Base-by-base conservation (phyloP, 139 green algal species). In the Volvox reticuliferus region DNA sequence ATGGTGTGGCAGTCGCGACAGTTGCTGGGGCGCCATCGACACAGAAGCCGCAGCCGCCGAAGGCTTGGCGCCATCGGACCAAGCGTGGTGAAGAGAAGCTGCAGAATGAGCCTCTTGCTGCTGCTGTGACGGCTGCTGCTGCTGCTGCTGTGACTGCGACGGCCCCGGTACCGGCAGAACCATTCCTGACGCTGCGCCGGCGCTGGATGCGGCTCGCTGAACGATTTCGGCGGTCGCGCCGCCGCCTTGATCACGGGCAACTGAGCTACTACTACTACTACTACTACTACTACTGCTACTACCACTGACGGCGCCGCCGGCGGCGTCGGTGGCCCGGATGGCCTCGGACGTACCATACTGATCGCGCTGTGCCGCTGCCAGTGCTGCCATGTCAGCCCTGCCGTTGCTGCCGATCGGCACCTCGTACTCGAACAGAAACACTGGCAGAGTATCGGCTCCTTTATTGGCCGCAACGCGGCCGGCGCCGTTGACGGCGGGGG, bases 371-470 rank as follows among this genome's bases (percentile, higher is more conserved):
- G 78, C 35, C 18, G 35, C 13, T 24, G 22, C 21, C 32, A 30
- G 33, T 22, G 33, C 32, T 16, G 63, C 82, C 61, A 62, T 76
- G 81, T 76, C 81, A 13, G 78, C 62, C 63, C 37, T 67, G 36
- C 78, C 78, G 78, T 33, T 24, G 67, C 68, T 5, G 67, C 37
- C 83, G 6, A 17, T 22, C 6, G 30, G 75, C 32, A 82, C 65
- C 73, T 93, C 91, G 44, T 92, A 93, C 26, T 93, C 91, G 77
- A 91, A 93, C n/a, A 93, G 75, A 76, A 93, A 93, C 28, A 83
- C 67, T 0, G 91, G 91, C 75, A 93, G 87, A 18, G 71, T 69
- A 65, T 83, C 79, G 62, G 33, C 79, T 1, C 33, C 86, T 55
- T 55, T 30, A 0, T 2, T 30, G 26, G 1, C 75, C 21, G 61